Conservation (phyloP, 768 basidiomycete genomes). For the Coprinopsis marcescibilis region DNA sequence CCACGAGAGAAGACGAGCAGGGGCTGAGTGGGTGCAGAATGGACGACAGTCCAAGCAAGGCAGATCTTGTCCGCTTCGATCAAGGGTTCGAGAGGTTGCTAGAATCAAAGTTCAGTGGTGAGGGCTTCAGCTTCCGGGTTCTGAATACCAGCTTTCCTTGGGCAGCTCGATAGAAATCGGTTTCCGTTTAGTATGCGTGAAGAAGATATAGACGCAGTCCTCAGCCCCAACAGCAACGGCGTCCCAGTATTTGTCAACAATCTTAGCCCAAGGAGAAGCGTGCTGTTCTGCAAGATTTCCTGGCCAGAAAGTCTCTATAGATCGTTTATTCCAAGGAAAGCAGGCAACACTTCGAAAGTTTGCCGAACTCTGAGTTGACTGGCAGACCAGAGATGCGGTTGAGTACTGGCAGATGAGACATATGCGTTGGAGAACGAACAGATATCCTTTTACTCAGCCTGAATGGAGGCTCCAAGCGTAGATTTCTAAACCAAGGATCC, state of each 20-base stretch:
- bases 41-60: conserved; percentile 57
- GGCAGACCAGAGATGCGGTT: not conserved
- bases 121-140: not conserved
- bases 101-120: not conserved
- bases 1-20: conserved; percentile 51
- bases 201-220: conserved; percentile 31
- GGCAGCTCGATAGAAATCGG: conserved; percentile 35
- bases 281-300: conserved; percentile 27
- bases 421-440: conserved; percentile 31
- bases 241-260: conserved; percentile 45
- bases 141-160: conserved; percentile 19
- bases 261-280: conserved; percentile 34
- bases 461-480: conserved; percentile 31
- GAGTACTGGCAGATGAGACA: not conserved
- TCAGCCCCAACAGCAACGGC: conserved; percentile 44
- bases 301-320: conserved; percentile 34
- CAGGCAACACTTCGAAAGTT: conserved; percentile 36
- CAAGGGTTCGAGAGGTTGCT: conserved; percentile 12
- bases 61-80: conserved; percentile 28
- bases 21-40: conserved; percentile 42
- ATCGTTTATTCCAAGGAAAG: conserved; percentile 41
- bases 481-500: conserved; percentile 33
- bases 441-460: conserved; percentile 34
- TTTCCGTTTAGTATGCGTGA: conserved; percentile 22
- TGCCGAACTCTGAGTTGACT: conserved; percentile 26